These are phyloP conservation scores for Diaporthe longicolla DNA, from an alignment of 2,329 filamentous ascomycete species.

Conservation along the genomic window DNA sequence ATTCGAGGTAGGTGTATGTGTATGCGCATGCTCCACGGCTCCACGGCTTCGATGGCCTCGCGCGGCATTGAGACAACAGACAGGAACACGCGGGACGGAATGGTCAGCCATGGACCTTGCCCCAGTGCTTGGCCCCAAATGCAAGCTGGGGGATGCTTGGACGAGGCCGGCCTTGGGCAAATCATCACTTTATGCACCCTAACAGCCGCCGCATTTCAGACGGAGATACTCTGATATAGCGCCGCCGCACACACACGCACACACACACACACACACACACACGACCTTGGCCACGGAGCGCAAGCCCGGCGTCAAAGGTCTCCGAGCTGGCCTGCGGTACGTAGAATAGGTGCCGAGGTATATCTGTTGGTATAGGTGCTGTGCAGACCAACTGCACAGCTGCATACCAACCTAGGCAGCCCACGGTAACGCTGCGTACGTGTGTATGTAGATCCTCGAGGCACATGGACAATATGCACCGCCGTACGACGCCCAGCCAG, in stretches of 20 bases:
- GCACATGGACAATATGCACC: not conserved
- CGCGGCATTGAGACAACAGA: slow-evolving; percentile 11
- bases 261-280: not conserved
- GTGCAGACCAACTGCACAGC: not conserved
- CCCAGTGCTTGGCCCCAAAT: slow-evolving; percentile 25
- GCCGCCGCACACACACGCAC: slow-evolving; percentile 17
- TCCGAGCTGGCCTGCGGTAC: slow-evolving; percentile 8
- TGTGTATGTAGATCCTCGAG: not conserved
- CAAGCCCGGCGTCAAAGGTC: not conserved
- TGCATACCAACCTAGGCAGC: no score
- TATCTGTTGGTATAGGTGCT: not conserved
- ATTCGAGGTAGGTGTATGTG: not conserved
- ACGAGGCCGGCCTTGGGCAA: slow-evolving; percentile 33
- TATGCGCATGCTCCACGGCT: not conserved
- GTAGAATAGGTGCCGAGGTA: not conserved
- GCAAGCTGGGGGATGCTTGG: slow-evolving; percentile 30
- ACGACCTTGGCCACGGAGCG: not conserved
- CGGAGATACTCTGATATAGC: slow-evolving; percentile 29
- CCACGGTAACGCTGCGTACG: slow-evolving; percentile 1
- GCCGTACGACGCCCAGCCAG: slow-evolving; percentile 18
- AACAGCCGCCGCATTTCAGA: slow-evolving; percentile 29
- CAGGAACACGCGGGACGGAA: slow-evolving; percentile 21
- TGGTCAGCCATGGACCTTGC: slow-evolving; percentile 16
- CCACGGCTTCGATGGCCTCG: not conserved
- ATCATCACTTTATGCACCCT: slow-evolving; percentile 40